Evolutionary conservation across 495 filamentous ascomycete species (phyloP), one percentile per base, ranked within the genome.

Genomic region (Xylaria scruposa): DNA sequence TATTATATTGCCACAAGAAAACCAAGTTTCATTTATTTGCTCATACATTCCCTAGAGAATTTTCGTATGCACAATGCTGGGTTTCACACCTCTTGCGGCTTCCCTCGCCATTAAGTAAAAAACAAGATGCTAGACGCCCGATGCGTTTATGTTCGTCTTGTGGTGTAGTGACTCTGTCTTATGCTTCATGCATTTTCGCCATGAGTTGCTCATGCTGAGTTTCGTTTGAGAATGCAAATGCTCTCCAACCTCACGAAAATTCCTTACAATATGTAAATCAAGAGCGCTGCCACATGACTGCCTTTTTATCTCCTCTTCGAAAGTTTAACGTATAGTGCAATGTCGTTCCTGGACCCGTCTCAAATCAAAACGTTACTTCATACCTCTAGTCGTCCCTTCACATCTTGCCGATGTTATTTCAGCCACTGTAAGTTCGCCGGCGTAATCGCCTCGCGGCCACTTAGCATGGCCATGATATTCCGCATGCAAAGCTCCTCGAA

Each of bases 401-500:
- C 65, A 9, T 44, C 60, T 53, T n/a, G n/a, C 19, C 19, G 10
- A 13, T 36, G 9, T 66, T 54, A 67, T 58, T 54, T 78, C 56
- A 91, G 71, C 74, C 84, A 82, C 69, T 90, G 85, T 74, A 85
- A 64, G 77, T 94, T 93, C 19, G 92, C 90, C 12, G 90, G 87
- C 44, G 91, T 92, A 53, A 92, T 72, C 4, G 90, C 84, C 73
- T 85, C 81, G 58, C 82, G 79, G 4, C 84, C 87, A 42, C 79
- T 73, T 9, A 92, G 77, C 67, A 90, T 91, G 1, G 83, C 85
- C 74, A 90, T 79, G 40, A 94, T 88, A 80, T 94, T 94, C 79
- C 89, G 83, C 90, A 94, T 92, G 33, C 87, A 88, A 76, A 93
- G 73, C 76, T 87, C 84, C 83, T 95, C 92, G 77, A 94, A 94